phyloP scores from a whole-genome alignment of 139 green algal genomes.

The Haematococcus sp. region DNA sequence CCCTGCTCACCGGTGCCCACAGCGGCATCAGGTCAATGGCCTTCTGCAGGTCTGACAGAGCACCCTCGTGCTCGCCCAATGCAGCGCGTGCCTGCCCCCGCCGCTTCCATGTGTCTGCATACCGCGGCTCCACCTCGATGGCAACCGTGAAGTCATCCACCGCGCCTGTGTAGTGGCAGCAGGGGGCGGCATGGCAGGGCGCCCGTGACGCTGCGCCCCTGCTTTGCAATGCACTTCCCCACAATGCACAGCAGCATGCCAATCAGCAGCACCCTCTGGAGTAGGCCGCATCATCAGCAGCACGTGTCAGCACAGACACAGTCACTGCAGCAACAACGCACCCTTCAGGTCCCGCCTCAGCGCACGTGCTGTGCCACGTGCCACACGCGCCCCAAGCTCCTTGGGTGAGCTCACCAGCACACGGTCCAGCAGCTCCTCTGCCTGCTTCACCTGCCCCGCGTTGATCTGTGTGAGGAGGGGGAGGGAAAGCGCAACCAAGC shows the following conservation, averaged over 20 bases:
- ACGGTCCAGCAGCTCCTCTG: conserved; percentile 61
- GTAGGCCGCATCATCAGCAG: not conserved
- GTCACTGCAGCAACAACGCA: conserved; percentile 12
- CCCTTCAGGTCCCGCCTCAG: conserved; percentile 61
- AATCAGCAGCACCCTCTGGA: not conserved
- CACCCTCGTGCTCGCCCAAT: conserved; percentile 55
- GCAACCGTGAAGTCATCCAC: conserved; percentile 75
- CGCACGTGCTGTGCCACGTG: conserved; percentile 74
- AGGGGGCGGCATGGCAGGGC: no score
- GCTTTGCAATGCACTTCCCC: no score
- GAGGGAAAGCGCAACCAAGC: not conserved
- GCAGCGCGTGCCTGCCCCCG: conserved; percentile 74
- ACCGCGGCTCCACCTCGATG: conserved; percentile 67
- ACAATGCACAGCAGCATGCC: no score
- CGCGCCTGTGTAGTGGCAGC: conserved; percentile 38
- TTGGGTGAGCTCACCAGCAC: conserved; percentile 42
- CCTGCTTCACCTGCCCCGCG: conserved; percentile 58
- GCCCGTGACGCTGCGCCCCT: no score
- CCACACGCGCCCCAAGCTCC: conserved; percentile 60
- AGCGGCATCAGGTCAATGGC: conserved; percentile 43
- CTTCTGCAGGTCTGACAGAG: conserved; percentile 59
- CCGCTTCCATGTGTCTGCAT: conserved; percentile 76
- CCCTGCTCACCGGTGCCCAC: conserved; percentile 9
- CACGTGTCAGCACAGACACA: not conserved
- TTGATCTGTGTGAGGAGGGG: conserved; percentile 64